A percentile compares a stretch with the other conserved stretches of the same genome.
These are phyloP conservation scores for Achaetomiella virescens DNA, from an alignment of 495 filamentous ascomycete genomes.

Conservation along the genomic window DNA sequence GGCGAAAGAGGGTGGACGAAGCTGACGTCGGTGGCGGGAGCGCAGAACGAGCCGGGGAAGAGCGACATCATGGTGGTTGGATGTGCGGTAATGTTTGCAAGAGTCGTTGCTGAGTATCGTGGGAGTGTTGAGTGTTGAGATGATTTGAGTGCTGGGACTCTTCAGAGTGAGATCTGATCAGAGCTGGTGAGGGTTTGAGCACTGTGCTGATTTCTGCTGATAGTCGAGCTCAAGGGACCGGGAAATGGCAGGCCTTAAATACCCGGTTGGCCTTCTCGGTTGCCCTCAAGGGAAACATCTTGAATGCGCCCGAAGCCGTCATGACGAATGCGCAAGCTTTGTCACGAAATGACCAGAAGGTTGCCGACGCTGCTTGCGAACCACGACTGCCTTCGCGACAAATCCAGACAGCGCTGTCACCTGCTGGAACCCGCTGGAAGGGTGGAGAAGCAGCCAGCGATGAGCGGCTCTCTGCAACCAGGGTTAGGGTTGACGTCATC, in stretches of 20 bases:
- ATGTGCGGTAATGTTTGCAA: constrained; percentile 4
- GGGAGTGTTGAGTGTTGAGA: not conserved
- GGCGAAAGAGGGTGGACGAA: constrained; percentile 64
- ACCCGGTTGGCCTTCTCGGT: not conserved
- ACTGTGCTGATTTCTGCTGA: constrained; percentile 1
- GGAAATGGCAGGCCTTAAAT: constrained; percentile 4
- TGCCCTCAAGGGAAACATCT: not conserved
- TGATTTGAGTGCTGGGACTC: not conserved
- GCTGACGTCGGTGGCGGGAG: constrained; percentile 33
- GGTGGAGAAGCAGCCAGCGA: not conserved
- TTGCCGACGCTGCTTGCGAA: constrained; percentile 6
- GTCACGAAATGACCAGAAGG: constrained; percentile 11
- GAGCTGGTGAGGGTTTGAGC: not conserved
- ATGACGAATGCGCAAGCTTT: not conserved
- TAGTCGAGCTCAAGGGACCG: constrained; percentile 8
- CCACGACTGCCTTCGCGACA: not conserved
- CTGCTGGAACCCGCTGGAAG: constrained; percentile 3
- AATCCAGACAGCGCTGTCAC: not conserved
- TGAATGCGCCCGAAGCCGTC: not conserved
- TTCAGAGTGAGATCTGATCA: not conserved
- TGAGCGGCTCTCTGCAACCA: no score
- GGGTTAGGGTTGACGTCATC: not conserved
- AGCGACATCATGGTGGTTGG: constrained; percentile 54
- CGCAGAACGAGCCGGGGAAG: constrained; percentile 59
- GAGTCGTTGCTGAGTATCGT: not conserved